phyloP scores from a whole-genome alignment of 371 early-diverging fungal genomes.

The Choanephora cucurbitarum region DNA sequence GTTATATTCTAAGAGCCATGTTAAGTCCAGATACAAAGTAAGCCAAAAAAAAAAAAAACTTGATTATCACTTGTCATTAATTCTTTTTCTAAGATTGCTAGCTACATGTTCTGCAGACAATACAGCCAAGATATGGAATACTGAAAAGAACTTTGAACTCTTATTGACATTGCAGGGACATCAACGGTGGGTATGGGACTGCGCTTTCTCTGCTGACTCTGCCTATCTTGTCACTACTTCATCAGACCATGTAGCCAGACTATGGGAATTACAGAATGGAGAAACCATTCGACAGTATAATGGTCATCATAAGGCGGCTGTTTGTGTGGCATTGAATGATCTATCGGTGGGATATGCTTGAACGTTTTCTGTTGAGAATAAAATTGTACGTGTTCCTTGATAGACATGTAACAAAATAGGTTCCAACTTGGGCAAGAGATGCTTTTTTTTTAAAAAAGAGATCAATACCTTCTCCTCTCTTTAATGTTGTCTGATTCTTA shows the following conservation, averaged over 20 bases:
- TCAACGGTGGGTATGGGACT: constrained; percentile 95
- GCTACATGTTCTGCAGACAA: constrained; percentile 91
- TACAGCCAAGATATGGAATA: constrained; percentile 76
- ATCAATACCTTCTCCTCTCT: no score
- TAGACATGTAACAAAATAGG: constrained; percentile 57
- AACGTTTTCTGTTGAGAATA: no score
- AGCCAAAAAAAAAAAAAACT: neutral
- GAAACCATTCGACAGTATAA: constrained; percentile 88
- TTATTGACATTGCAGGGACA: constrained; percentile 82
- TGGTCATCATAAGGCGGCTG: constrained; percentile 90
- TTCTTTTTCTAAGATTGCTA: constrained; percentile 58
- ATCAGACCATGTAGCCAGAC: constrained; percentile 83
- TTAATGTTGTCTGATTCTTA: no score
- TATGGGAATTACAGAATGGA: constrained; percentile 87
- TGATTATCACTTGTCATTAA: neutral
- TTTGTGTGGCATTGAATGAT: constrained; percentile 92
- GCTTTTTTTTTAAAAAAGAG: no score
- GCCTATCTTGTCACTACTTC: constrained; percentile 90
- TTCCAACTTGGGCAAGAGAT: constrained; percentile 54
- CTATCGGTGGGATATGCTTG: constrained; percentile 55
- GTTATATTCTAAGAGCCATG: constrained; percentile 81
- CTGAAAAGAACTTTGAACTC: constrained; percentile 64
- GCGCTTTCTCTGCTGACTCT: constrained; percentile 91
- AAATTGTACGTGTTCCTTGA: constrained; percentile 55
- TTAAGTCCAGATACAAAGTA: constrained; percentile 85